phyloP scores from a whole-genome alignment of 805 yeast genomes.

The Metschnikowia picachoensis region DNA sequence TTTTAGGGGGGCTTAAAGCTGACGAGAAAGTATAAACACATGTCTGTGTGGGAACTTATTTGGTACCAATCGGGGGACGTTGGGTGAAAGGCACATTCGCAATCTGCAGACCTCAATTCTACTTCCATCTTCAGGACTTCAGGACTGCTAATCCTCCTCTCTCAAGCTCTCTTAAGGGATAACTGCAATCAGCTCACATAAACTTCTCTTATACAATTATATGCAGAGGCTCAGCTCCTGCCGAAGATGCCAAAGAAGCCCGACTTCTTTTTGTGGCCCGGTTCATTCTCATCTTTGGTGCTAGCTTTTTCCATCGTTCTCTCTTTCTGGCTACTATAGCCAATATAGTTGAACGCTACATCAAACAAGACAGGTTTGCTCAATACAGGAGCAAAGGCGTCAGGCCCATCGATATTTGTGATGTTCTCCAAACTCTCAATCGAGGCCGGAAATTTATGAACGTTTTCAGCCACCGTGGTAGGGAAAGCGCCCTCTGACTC shows the following conservation, averaged over 20 bases:
- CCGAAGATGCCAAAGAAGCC: conserved; percentile 78
- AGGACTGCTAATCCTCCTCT: too few species aligned
- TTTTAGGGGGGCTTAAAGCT: conserved; percentile 4
- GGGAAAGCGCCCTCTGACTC: conserved; percentile 13
- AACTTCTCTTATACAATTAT: too few species aligned
- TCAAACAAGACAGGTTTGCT: conserved; percentile 91
- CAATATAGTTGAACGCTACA: conserved; percentile 78
- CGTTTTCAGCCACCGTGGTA: conserved; percentile 43
- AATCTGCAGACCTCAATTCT: too few species aligned
- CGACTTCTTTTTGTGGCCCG: conserved; percentile 44
- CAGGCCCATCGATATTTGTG: conserved; percentile 21
- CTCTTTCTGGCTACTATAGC: conserved; percentile 36
- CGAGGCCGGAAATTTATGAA: conserved; percentile 36
- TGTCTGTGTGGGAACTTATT: too few species aligned
- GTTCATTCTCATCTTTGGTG: conserved; percentile 20
- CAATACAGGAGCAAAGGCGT: conserved; percentile 52
- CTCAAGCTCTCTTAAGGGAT: too few species aligned
- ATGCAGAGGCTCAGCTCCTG: conserved; percentile 22
- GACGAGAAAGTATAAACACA: too few species aligned
- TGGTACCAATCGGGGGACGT: too few species aligned
- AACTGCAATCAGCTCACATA: too few species aligned
- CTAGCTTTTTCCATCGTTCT: conserved; percentile 12
- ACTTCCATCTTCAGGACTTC: too few species aligned
- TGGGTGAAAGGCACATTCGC: too few species aligned
- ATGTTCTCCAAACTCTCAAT: conserved; percentile 20